A percentile compares a stretch with the other conserved stretches of the same genome.
These are phyloP conservation scores for Venturia effusa DNA, from an alignment of 2,329 filamentous ascomycete genomes.

Conservation along the genomic window DNA sequence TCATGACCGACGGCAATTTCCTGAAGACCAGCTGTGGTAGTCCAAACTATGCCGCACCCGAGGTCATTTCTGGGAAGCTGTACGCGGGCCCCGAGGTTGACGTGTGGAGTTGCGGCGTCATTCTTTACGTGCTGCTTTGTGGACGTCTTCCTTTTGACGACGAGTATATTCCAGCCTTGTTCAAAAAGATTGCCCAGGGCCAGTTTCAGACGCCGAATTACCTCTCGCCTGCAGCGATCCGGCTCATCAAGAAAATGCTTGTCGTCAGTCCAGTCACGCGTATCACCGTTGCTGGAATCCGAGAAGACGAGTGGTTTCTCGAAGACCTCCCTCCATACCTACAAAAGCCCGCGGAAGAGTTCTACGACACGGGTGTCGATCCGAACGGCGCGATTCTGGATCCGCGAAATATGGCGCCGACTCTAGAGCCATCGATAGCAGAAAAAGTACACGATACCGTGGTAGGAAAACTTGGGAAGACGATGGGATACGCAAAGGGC, in stretches of 20 bases:
- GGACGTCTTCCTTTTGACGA: conserved; percentile 85
- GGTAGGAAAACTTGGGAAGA: conserved; percentile 90
- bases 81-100: conserved; percentile 97
- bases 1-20: conserved; percentile 99
- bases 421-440: conserved; percentile 60
- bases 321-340: conserved; percentile 80
- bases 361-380: conserved; percentile 87
- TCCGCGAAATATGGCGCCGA: conserved; percentile 67
- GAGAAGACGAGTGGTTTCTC: conserved; percentile 87
- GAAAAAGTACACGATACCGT: conserved; percentile 88
- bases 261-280: conserved; percentile 91
- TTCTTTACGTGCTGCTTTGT: conserved; percentile 56
- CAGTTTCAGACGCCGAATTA: conserved; percentile 88
- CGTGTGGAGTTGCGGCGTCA: conserved; percentile 94
- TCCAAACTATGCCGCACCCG: conserved; percentile 94
- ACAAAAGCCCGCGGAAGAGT: conserved; percentile 78
- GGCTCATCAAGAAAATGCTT: conserved; percentile 83
- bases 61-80: conserved; percentile 94
- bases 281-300: conserved; percentile 87
- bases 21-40: conserved; percentile 97
- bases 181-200: conserved; percentile 94
- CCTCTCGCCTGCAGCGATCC: conserved; percentile 72
- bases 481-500: conserved; percentile 91
- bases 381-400: conserved; percentile 76
- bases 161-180: conserved; percentile 93